These are phyloP conservation scores for Metarhizium brunneum DNA, from an alignment of 2,329 filamentous ascomycete genomes.

Conservation along the genomic window DNA sequence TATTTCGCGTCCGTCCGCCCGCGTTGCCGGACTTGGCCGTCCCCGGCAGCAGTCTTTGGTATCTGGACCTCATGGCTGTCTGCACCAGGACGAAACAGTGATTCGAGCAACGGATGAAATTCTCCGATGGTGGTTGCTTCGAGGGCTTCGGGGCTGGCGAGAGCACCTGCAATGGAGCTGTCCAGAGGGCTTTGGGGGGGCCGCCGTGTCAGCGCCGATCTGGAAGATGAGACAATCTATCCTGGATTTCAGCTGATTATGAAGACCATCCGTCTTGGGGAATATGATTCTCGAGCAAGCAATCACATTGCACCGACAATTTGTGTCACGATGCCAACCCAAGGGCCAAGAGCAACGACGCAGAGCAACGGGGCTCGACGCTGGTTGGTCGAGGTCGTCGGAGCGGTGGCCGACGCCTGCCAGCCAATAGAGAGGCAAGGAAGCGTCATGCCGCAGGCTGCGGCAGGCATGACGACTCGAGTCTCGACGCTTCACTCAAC, in stretches of 20 bases:
- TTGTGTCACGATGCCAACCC: neutral
- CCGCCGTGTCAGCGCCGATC: too few species aligned
- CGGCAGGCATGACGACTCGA: too few species aligned
- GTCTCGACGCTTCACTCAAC: too few species aligned
- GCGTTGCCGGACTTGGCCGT: neutral
- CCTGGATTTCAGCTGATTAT: too few species aligned
- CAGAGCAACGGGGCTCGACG: neutral
- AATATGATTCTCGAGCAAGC: too few species aligned
- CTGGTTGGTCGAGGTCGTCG: neutral
- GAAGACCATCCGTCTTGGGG: too few species aligned
- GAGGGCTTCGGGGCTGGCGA: neutral
- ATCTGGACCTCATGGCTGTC: neutral
- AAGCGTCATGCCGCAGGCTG: too few species aligned
- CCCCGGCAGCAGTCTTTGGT: neutral
- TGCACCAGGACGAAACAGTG: neutral
- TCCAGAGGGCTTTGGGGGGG: too few species aligned
- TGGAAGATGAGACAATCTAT: too few species aligned
- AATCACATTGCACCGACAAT: too few species aligned
- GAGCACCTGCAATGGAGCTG: too few species aligned
- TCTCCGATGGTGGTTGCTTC: neutral
- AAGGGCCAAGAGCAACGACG: neutral
- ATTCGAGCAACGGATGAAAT: neutral
- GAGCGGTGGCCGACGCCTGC: neutral
- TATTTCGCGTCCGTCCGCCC: neutral
- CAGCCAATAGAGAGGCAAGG: neutral